Percentiles rank a stretch among this genome's conserved stretches.
Evolutionary conservation across 2,329 filamentous ascomycete genomes (phyloP).

Genomic region (Penicillium sp.): DNA sequence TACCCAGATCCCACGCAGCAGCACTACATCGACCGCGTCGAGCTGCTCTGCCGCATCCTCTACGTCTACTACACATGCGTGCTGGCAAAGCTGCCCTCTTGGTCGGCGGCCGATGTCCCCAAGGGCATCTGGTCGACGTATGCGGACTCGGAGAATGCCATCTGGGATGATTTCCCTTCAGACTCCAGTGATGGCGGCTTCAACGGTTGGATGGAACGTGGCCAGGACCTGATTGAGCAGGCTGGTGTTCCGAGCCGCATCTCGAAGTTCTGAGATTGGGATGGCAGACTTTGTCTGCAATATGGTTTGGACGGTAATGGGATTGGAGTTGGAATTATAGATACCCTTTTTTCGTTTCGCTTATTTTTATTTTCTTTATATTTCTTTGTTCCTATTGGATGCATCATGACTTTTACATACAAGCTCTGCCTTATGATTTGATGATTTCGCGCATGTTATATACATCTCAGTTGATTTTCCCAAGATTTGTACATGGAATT

Average conservation of each 20-base stretch:
- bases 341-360: slow-evolving; percentile 32
- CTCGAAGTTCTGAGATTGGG: slow-evolving; percentile 23
- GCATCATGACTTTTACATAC: slow-evolving; percentile 16
- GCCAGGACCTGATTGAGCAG: slow-evolving; percentile 40
- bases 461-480: slow-evolving; percentile 7
- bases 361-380: background rate
- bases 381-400: slow-evolving; percentile 10
- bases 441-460: slow-evolving; percentile 18
- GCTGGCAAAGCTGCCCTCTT: slow-evolving; percentile 42
- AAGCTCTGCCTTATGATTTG: slow-evolving; percentile 22
- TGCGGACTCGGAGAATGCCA: slow-evolving; percentile 38
- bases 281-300: background rate
- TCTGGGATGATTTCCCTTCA: slow-evolving; percentile 46
- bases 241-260: slow-evolving; percentile 37
- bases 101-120: slow-evolving; percentile 36
- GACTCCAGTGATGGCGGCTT: slow-evolving; percentile 42
- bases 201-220: slow-evolving; percentile 41
- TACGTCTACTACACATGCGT: slow-evolving; percentile 49
- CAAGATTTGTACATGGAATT: slow-evolving; percentile 15
- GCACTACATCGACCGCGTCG: slow-evolving; percentile 42
- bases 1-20: slow-evolving; percentile 38
- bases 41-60: slow-evolving; percentile 43
- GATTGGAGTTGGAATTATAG: slow-evolving; percentile 30
- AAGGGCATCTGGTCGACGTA: slow-evolving; percentile 44
- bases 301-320: slow-evolving; percentile 12